Percentiles rank a stretch among this genome's conserved stretches.
Conservation (phyloP, 257 asterid genomes). For the Pogostemon cablin region DNA sequence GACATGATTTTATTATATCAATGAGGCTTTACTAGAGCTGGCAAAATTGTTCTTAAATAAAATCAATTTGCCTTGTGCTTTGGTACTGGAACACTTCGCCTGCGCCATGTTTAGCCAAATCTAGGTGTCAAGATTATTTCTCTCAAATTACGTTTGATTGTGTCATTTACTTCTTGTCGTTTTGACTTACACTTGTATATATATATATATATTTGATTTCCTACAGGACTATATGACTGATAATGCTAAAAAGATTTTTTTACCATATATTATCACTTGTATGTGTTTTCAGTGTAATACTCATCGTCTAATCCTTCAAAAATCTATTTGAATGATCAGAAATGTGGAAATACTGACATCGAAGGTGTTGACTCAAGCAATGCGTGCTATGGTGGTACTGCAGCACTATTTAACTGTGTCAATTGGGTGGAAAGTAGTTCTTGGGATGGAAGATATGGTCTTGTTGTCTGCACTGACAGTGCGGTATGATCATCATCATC, state of each 20-base stretch:
- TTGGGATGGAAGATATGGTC: conserved; percentile 99
- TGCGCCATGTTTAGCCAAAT: conserved; percentile 1
- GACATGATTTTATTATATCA: background rate
- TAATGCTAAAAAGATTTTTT: background rate
- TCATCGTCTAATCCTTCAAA: conserved; percentile 32
- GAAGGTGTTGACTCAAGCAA: conserved; percentile 99
- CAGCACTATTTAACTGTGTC: conserved; percentile 91
- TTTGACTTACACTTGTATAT: background rate
- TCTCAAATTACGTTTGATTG: background rate
- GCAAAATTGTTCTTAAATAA: conserved; percentile 10
- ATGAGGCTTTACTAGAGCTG: background rate
- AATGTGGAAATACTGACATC: conserved; percentile 86
- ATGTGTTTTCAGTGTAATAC: background rate
- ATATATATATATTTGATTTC: conserved; percentile 2
- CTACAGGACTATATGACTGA: background rate
- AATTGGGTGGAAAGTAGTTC: conserved; percentile 98
- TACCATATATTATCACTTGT: background rate
- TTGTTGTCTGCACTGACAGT: conserved; percentile 98
- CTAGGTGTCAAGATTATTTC: conserved; percentile 6
- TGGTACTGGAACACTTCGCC: background rate
- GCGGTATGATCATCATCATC: conserved; percentile 63
- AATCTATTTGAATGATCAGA: conserved; percentile 49
- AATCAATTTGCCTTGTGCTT: background rate
- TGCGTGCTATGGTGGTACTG: conserved; percentile 99
- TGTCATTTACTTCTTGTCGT: background rate